Evolutionary conservation across 176 grass and related monocot species (phyloP), one percentile per base, ranked within the genome.

Genomic region (Juncus effusus): DNA sequence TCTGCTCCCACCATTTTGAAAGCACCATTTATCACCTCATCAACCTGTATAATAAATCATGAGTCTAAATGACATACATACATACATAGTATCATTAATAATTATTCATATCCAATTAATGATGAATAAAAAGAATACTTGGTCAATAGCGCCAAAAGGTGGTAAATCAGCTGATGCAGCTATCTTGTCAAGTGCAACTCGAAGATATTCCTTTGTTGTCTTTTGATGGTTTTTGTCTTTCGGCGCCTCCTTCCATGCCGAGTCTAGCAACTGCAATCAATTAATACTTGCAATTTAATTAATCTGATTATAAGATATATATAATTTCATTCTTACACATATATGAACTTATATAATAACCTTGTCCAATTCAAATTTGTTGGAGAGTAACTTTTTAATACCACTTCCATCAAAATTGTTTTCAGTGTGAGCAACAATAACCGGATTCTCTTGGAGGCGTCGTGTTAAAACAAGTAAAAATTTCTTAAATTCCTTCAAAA

Each of bases 401-500:
- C 85, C 82, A 3, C 75, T 89, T 38, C 93, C 93, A 53, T 92
- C 82, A 28, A 82, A 92, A 42, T 80, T 89, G 78, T 84, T 82
- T 39, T 92, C 88, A 0, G 76, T 97, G 56, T 97, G 93, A 2
- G 82, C 93, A 9, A 97, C 88, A 39, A 97, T 97, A 57, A 97
- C 85, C 16, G 85, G 93, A 62, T 86, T 66, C 44, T 86, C 88
- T 66, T 80, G 80, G 40, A 97, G 88, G 12, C 80, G 67, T 40
- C 62, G 77, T 0, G 40, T 59, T 6, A 97, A 50, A 4, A 37
- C 37, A 15, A 53, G 9, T 63, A 97, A 65, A 36, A 92, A 62
- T 56, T 81, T 69, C 79, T 75, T 86, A 38, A 92, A 82, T 16
- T 79, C 80, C 40, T 59, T 60, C 16, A 92, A 67, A 70, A 96